Conservation (phyloP, 2,329 filamentous ascomycete genomes). For the Acephala macrosclerotiorum region DNA sequence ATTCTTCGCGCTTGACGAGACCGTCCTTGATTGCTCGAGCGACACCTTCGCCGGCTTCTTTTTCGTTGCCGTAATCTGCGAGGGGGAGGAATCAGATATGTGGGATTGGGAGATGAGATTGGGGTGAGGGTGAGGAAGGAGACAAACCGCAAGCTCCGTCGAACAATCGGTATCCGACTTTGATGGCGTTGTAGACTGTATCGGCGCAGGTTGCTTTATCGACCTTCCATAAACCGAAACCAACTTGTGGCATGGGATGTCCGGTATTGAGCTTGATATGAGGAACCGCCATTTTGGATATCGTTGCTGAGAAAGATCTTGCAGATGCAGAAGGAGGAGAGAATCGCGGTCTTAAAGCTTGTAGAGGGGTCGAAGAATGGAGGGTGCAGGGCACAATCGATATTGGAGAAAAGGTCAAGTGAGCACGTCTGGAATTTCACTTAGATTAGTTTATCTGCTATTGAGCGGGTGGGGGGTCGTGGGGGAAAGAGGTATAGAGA, state of each 20-base stretch:
- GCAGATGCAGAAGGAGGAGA: not conserved
- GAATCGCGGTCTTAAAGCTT: conserved; percentile 12
- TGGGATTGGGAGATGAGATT: too few relatives aligned
- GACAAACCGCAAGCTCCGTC: conserved; percentile 64
- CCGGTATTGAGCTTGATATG: conserved; percentile 55
- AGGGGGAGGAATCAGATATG: conserved; percentile 3
- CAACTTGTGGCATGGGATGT: conserved; percentile 64
- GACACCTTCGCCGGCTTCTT: conserved; percentile 78
- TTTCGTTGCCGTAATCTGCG: conserved; percentile 83
- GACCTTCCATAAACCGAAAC: conserved; percentile 76
- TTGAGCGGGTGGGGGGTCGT: not conserved
- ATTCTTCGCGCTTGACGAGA: conserved; percentile 82
- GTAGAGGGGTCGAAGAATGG: conserved; percentile 15
- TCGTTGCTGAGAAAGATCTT: conserved; percentile 4
- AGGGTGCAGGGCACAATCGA: conserved; percentile 21
- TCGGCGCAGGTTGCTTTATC: conserved; percentile 68
- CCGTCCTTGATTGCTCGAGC: conserved; percentile 82
- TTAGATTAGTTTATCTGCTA: conserved; percentile 1
- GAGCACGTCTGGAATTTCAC: conserved; percentile 18
- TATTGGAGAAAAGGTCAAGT: conserved; percentile 17
- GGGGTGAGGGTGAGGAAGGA: not conserved
- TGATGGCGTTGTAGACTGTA: conserved; percentile 71
- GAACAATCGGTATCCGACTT: conserved; percentile 66
- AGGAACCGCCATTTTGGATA: conserved; percentile 42
- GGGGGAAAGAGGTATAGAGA: not conserved